These are phyloP conservation scores for Trifolium fragiferum DNA, from an alignment of 306 rosid genomes.

Conservation along the genomic window DNA sequence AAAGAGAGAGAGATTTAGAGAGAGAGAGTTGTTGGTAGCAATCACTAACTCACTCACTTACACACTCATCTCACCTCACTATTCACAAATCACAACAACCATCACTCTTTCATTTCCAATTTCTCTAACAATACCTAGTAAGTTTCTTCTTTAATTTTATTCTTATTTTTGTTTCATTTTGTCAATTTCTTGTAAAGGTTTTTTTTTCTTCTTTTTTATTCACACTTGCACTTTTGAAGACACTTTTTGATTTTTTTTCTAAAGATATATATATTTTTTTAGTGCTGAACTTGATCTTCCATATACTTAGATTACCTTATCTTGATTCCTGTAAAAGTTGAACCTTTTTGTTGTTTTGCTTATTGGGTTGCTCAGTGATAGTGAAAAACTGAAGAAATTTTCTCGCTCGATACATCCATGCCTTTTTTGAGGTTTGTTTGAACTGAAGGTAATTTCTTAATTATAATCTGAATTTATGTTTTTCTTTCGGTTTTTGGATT, in stretches of 20 bases:
- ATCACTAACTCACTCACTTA: neutral
- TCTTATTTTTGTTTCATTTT: conserved; percentile 10
- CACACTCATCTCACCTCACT: neutral
- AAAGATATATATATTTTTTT: no score
- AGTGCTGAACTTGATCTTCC: conserved; percentile 39
- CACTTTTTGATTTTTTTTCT: neutral
- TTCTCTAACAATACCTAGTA: neutral
- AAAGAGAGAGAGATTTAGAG: neutral
- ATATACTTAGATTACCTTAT: neutral
- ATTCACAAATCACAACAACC: conserved; percentile 2
- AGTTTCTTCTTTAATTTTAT: neutral
- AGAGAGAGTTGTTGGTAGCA: neutral
- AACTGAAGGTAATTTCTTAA: neutral
- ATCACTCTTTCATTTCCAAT: neutral
- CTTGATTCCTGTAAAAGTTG: conserved; percentile 27
- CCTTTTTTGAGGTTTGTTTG: conserved; percentile 34
- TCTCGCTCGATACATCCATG: conserved; percentile 28
- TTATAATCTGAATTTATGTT: conserved; percentile 1
- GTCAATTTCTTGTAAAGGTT: conserved; percentile 8
- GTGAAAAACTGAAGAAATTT: conserved; percentile 28
- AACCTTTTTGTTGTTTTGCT: conserved; percentile 38
- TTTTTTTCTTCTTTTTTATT: neutral
- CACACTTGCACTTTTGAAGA: conserved; percentile 13
- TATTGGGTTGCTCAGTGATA: conserved; percentile 27
- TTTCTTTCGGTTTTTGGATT: neutral